Evolutionary conservation across 805 yeast species (phyloP), one percentile per base, ranked within the genome.

Genomic region (Kazachstania psychrophila): DNA sequence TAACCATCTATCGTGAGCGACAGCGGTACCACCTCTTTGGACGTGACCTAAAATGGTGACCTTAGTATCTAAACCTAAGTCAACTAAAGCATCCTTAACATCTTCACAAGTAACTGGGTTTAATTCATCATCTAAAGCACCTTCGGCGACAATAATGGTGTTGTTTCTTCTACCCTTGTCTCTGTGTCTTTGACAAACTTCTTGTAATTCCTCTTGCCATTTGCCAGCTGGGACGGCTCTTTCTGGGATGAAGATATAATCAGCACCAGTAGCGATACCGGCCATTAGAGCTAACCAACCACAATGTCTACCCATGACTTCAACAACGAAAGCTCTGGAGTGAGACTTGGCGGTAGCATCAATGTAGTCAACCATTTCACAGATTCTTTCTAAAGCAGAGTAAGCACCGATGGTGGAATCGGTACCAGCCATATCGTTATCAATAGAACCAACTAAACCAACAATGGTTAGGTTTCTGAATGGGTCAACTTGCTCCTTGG

Each of bases 241-340:
- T 65, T 92, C 98, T 23, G 98, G 98, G 46, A 92, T 82, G 52
- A 92, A 79, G 41, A 87, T 81, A 59, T 77, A 87, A 64, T 92
- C 98, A 3, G 98, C 97, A 52, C 92, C 83, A 20, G 96, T 85
- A 30, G 97, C 87, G 43, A 89, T 79, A 55, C 97, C 98, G 4
- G 98, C 94, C 92, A 87, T 88, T 49, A 92, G 68, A 2, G 94
- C 97, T 51, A 92, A 73, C 98, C 98, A 92, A 45, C 98, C 98
- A 70, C 98, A 92, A 61, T 92, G 96, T 57, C 98, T 77, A 44
- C 98, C 98, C 98, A 92, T 92, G 28, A 92, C 98, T 61, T 92
- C 98, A 41, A 92, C 83, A 30, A 92, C 96, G 60, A 92, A 92
- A 6, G 98, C 98, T 55, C 98, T 76, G 11, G 95, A 85, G 61